Evolutionary conservation across 768 basidiomycete genomes (phyloP).

Genomic region (Rhodotorula diobovata): DNA sequence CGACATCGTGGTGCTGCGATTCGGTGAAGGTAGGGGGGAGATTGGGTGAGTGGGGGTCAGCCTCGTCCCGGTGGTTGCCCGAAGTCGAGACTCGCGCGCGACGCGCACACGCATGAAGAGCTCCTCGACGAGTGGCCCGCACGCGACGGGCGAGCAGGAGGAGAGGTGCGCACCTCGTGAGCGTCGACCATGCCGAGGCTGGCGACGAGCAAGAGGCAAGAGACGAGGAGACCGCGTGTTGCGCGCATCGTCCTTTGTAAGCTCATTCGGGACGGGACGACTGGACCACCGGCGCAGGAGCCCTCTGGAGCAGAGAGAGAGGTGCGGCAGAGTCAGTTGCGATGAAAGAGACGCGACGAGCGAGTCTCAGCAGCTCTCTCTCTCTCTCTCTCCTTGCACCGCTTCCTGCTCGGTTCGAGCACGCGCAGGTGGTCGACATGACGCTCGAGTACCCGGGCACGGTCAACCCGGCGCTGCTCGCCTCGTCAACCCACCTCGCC

Average conservation of each 20-base stretch:
- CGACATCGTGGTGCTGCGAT: conserved; percentile 27
- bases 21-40: neutral
- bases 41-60: no score
- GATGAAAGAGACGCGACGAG: no score
- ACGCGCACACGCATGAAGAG: no score
- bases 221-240: neutral
- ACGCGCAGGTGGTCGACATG: neutral
- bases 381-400: neutral
- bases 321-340: no score
- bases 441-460: neutral
- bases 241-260: neutral
- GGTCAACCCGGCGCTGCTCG: neutral
- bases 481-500: neutral
- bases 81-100: neutral
- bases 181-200: conserved; percentile 8
- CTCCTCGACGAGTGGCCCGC: no score
- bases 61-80: no score
- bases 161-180: conserved; percentile 4
- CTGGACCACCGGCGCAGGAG: no score
- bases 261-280: neutral
- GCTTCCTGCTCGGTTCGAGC: neutral
- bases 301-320: no score
- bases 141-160: neutral
- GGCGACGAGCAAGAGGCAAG: neutral
- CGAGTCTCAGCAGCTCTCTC: no score